These are phyloP conservation scores for Pythium plurisporium DNA, from an alignment of 352 stramenopile species.

Conservation along the genomic window DNA sequence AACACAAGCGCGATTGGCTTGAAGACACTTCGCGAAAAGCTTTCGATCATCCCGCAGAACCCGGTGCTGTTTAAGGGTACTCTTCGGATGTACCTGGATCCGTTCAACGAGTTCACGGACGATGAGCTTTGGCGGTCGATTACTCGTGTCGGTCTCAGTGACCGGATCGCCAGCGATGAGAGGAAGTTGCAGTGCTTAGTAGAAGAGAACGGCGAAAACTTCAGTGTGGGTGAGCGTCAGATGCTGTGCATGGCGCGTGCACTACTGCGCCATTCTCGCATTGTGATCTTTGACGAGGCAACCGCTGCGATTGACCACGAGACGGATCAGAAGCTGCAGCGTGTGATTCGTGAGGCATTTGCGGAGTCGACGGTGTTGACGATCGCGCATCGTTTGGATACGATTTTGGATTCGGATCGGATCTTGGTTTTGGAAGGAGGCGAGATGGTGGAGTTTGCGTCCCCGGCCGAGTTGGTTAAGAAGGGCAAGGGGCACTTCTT, in stretches of 20 bases:
- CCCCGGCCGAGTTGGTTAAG: conserved; percentile 53
- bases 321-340: conserved; percentile 51
- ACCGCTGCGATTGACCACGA: conserved; percentile 70
- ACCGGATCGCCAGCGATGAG: conserved; percentile 38
- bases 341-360: conserved; percentile 82
- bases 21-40: conserved; percentile 65
- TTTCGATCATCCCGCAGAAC: conserved; percentile 93
- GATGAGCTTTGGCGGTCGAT: conserved; percentile 47
- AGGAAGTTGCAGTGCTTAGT: conserved; percentile 58
- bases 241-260: conserved; percentile 69
- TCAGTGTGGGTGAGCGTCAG: conserved; percentile 53
- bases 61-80: conserved; percentile 90
- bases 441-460: conserved; percentile 74
- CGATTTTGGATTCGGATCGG: background rate
- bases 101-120: conserved; percentile 78
- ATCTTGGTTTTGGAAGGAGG: conserved; percentile 51
- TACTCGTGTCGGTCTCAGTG: conserved; percentile 36
- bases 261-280: conserved; percentile 63
- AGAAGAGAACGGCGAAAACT: conserved; percentile 92
- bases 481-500: conserved; percentile 37
- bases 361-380: conserved; percentile 91
- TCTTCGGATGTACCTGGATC: conserved; percentile 89
- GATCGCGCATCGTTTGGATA: conserved; percentile 44
- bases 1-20: conserved; percentile 75
- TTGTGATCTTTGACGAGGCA: conserved; percentile 76